Conservation (phyloP, 2,329 filamentous ascomycete species). For the Neonectria faginata region DNA sequence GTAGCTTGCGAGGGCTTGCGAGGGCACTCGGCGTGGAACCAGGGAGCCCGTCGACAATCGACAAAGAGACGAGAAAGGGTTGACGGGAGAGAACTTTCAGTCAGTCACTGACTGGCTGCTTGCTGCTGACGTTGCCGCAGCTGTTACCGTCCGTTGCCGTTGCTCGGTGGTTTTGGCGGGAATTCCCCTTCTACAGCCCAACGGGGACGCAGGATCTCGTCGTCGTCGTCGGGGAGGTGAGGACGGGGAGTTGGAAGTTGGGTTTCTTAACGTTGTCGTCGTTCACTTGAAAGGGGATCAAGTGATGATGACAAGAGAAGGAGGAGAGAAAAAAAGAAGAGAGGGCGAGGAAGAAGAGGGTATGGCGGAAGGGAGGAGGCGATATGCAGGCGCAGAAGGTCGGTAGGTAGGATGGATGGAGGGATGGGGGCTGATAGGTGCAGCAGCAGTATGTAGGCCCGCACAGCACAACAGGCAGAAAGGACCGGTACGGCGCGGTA, state of each 20-base stretch:
- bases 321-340: not conserved
- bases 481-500: constrained; percentile 22
- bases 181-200: constrained; percentile 23
- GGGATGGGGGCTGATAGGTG: constrained; percentile 29
- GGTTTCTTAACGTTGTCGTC: constrained; percentile 28
- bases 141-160: constrained; percentile 13
- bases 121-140: constrained; percentile 7
- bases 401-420: constrained; percentile 24
- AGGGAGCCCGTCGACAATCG: constrained; percentile 22
- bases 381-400: constrained; percentile 34
- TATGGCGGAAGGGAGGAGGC: constrained; percentile 11
- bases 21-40: constrained; percentile 33
- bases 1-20: constrained; percentile 28
- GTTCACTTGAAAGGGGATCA: constrained; percentile 37
- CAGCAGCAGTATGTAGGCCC: constrained; percentile 25
- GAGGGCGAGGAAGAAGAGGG: constrained; percentile 16
- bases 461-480: constrained; percentile 21
- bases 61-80: constrained; percentile 5
- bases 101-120: constrained; percentile 11
- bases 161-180: constrained; percentile 21
- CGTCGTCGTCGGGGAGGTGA: constrained; percentile 24
- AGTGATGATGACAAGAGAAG: constrained; percentile 36
- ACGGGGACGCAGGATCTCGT: constrained; percentile 19
- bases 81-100: constrained; percentile 9
- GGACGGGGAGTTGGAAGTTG: constrained; percentile 14